Evolutionary conservation across 75 land plant species (phyloP).

Genomic region (Pseudotsuga menziesii): DNA sequence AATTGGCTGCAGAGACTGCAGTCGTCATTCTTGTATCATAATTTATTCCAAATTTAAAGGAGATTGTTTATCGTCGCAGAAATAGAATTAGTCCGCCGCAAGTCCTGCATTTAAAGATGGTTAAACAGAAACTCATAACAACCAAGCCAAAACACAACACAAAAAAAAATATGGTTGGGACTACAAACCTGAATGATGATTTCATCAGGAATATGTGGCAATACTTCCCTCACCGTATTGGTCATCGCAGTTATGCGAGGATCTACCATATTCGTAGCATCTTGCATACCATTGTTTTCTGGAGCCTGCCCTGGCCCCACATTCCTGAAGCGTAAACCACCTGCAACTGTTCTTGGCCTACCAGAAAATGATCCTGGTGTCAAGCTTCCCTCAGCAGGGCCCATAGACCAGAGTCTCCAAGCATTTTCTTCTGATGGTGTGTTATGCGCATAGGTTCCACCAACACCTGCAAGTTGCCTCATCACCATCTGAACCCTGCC

Average conservation of each 20-base stretch:
- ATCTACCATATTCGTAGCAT: conserved; percentile 1
- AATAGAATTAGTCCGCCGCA: conserved; percentile 66
- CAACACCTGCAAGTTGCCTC: conserved; percentile 82
- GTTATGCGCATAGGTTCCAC: conserved; percentile 48
- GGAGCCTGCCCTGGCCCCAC: conserved; percentile 20
- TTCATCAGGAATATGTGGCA: conserved; percentile 90
- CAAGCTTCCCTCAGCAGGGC: conserved; percentile 6
- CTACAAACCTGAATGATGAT: conserved; percentile 74
- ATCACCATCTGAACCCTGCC: conserved; percentile 79
- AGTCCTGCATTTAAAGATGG: conserved; percentile 50
- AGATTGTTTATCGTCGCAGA: conserved; percentile 78
- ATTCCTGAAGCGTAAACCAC: conserved; percentile 36
- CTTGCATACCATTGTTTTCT: conserved; percentile 17
- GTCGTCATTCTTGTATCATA: not conserved
- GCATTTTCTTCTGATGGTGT: conserved; percentile 39
- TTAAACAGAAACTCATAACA: not conserved
- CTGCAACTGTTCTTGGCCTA: conserved; percentile 18
- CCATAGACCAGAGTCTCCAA: conserved; percentile 66
- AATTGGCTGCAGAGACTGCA: not conserved
- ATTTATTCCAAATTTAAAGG: conserved; percentile 46
- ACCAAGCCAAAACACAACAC: not conserved
- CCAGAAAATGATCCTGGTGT: conserved; percentile 34
- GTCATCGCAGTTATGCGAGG: conserved; percentile 66
- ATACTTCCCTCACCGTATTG: conserved; percentile 77
- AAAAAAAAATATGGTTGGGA: not conserved